Evolutionary conservation across 495 filamentous ascomycete genomes (phyloP), one percentile per base, ranked within the genome.

Genomic region (Penicillium nucicola): DNA sequence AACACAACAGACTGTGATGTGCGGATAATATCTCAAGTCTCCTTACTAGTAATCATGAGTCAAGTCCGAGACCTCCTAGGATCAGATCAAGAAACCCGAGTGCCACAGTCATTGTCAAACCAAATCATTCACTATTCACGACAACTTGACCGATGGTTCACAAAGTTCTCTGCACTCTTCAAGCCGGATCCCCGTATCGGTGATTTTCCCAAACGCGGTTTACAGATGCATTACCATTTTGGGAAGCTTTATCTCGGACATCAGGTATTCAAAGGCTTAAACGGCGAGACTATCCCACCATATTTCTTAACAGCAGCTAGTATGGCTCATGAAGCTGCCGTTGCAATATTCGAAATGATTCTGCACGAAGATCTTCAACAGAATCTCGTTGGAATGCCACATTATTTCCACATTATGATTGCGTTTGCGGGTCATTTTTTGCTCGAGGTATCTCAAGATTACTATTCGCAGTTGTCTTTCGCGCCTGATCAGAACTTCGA

Each of bases 361-460:
- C 60, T 76, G 0, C 50, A 62, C 12, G 70, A 76, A 25, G 30
- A 75, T 41, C 62, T 77, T 10, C 65, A 64, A 37, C 49, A 56
- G 14, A 62, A 60, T 14, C 62, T 76, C 1, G 61, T 73, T 14
- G 74, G 71, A 12, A 69, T 74, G 48, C 72, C 74, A 2, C 70
- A 71, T 44, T 77, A 77, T 43, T 68, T 74, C 45, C 68, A 75
- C 47, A 69, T 69, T 37, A 77, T 76, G 72, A 71, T 76, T 42
- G 69, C 72, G 1, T 75, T 74, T 42, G 74, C 74, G 2, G 66
- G 65, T 17, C 69, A 76, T 28, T 74, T 77, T 28, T 48, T 77
- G 6, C 53, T 77, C 10, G 75, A 77, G 53, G 65, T 74, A 32
- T 55, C 53, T 11, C 53, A 56, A 33, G 60, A 57, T 37, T 62